Evolutionary conservation across 148 eudicot genomes (phyloP).

Genomic region (Camellia lanceoleosa): DNA sequence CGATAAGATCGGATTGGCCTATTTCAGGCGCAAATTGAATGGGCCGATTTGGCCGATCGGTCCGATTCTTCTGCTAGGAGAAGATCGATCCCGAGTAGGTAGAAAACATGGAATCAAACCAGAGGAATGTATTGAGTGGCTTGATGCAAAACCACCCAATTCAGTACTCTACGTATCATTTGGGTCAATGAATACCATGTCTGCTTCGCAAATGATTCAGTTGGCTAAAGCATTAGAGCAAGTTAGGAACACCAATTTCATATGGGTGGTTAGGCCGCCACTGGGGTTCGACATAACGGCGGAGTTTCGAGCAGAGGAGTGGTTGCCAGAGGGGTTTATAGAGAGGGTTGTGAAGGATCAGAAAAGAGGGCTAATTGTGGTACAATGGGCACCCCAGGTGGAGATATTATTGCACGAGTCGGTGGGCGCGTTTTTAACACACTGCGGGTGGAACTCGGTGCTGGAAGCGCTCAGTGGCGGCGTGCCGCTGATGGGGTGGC

Average conservation of each 20-base stretch:
- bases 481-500: constrained; percentile 58
- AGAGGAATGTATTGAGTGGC: constrained; percentile 33
- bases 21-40: constrained; percentile 35
- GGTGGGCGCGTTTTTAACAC: constrained; percentile 42
- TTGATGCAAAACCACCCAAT: constrained; percentile 33
- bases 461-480: constrained; percentile 48
- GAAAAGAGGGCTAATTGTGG: constrained; percentile 36
- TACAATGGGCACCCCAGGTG: constrained; percentile 56
- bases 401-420: constrained; percentile 50
- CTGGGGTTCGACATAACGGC: constrained; percentile 35
- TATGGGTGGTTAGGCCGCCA: constrained; percentile 76
- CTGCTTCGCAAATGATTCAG: constrained; percentile 48
- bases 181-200: constrained; percentile 49
- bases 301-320: constrained; percentile 32
- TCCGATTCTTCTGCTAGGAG: constrained; percentile 27
- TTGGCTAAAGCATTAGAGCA: constrained; percentile 46
- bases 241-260: constrained; percentile 30
- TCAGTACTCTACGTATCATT: constrained; percentile 59
- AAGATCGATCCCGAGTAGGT: background rate
- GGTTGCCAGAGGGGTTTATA: constrained; percentile 49
- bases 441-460: constrained; percentile 69
- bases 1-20: constrained; percentile 41
- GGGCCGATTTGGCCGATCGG: constrained; percentile 50
- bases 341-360: constrained; percentile 15
- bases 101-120: background rate